These are phyloP conservation scores for Coix lacrymajobi DNA, from an alignment of 176 grass and related monocot species.

Conservation along the genomic window DNA sequence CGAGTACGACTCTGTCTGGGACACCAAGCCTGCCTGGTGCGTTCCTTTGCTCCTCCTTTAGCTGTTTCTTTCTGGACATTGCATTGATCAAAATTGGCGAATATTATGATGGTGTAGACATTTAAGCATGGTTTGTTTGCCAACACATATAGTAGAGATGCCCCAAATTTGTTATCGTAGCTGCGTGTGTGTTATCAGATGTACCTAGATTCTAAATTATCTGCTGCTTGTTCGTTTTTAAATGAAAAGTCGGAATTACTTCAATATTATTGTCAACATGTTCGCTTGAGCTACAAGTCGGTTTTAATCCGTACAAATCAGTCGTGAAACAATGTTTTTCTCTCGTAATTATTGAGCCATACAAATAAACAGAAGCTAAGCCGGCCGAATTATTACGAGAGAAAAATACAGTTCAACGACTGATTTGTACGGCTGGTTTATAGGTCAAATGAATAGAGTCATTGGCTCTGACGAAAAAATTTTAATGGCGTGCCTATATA, in stretches of 20 bases:
- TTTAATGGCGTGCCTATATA: too few species aligned
- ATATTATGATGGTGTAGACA: neutral
- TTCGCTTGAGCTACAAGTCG: too few species aligned
- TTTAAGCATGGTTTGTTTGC: neutral
- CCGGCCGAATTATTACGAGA: too few species aligned
- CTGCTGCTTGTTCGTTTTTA: neutral
- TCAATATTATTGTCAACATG: neutral
- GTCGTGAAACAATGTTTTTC: too few species aligned
- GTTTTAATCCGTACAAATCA: too few species aligned
- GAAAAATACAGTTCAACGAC: too few species aligned
- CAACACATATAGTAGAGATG: neutral
- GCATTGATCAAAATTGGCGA: neutral
- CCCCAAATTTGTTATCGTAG: neutral
- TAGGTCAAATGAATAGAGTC: too few species aligned
- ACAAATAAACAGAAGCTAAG: too few species aligned
- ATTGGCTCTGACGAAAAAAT: neutral
- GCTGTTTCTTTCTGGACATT: neutral
- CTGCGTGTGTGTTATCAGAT: neutral
- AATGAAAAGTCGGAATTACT: neutral
- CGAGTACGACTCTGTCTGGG: conserved; percentile 95
- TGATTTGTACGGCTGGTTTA: too few species aligned
- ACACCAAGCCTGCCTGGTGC: conserved; percentile 89
- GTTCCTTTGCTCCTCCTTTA: neutral
- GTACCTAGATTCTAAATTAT: neutral
- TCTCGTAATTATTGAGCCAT: too few species aligned